These are phyloP conservation scores for Kondoa subrosea DNA, from an alignment of 768 basidiomycete genomes.

Conservation along the genomic window DNA sequence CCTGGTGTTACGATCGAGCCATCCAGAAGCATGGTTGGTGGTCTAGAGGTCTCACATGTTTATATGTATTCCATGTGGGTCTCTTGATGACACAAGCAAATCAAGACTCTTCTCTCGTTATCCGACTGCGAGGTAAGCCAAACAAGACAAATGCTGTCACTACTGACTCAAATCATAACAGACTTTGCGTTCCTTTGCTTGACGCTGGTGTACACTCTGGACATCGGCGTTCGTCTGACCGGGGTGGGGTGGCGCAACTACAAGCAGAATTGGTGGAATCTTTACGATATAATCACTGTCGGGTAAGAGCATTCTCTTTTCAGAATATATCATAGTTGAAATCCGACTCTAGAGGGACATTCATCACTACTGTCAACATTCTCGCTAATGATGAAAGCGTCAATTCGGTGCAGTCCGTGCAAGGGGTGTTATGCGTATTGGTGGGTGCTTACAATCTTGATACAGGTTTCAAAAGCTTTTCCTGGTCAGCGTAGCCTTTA, in stretches of 20 bases:
- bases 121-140: slow-evolving; percentile 21
- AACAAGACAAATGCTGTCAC: slow-evolving; percentile 32
- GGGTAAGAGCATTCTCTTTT: no score
- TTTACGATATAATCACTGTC: slow-evolving; percentile 70
- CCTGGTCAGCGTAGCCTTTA: slow-evolving; percentile 80
- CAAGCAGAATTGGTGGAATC: slow-evolving; percentile 80
- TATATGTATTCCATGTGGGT: slow-evolving; percentile 67
- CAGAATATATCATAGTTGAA: no score
- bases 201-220: slow-evolving; percentile 54
- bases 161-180: slow-evolving; percentile 6
- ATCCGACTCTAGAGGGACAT: no score
- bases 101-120: slow-evolving; percentile 13
- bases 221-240: slow-evolving; percentile 57
- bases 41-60: slow-evolving; percentile 56
- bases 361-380: slow-evolving; percentile 63
- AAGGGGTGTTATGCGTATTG: not conserved
- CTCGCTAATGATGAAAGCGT: slow-evolving; percentile 41
- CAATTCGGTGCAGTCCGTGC: slow-evolving; percentile 33
- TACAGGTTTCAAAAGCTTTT: slow-evolving; percentile 81
- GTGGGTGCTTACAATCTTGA: no score
- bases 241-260: slow-evolving; percentile 75
- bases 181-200: slow-evolving; percentile 62
- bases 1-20: slow-evolving; percentile 85
- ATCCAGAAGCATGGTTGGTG: slow-evolving; percentile 87
- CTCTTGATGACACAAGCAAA: slow-evolving; percentile 45